Evolutionary conservation across 192 early-diverging fungal genomes (phyloP), one percentile per base, ranked within the genome.

Genomic region (Rhizophlyctis rosea): DNA sequence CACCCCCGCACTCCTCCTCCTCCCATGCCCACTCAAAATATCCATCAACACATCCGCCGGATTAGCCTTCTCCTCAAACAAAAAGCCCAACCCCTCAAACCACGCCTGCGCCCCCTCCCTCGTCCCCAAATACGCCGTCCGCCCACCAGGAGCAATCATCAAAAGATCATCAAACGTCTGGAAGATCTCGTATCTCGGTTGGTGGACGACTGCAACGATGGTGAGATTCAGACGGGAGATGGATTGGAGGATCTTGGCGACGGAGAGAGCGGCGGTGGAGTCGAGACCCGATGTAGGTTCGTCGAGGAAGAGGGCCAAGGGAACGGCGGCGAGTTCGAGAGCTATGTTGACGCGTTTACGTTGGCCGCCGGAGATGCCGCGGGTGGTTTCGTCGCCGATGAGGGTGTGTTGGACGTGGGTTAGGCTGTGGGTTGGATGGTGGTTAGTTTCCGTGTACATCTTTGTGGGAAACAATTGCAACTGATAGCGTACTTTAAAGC

Each of bases 361-460:
- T 71, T 96, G 90, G 52, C 91, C 92, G 25, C 92, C 86, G 50
- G 87, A 89, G 47, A 96, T 88, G 63, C 94, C 94, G 57, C 90
- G 71, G 59, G 79, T 79, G 5, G 83, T 72, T 54, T 88, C 89
- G 18, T 86, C 76, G 24, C 93, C 93, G 32, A 96, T 84, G 32
- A 56, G 13, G 13, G 54, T 44, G 50, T 76, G 24, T 3, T 64
- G 55, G 47, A 78, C 66, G 32, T 72, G 64, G 2, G 31, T 18
- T 29, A 73, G 69, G 59, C 68, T 64, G 47, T n/a, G n/a, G n/a
- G n/a, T 27, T n/a, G n/a, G n/a, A n/a, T n/a, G n/a, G n/a, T n/a
- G 4, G 21, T 44, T 7, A 7, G 18, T 7, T 7, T 7, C 7
- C 9, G 39, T 18, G 39, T 44, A 18, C 39, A 44, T 44, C 18